These are phyloP conservation scores for Fusarium oligoseptatum DNA, from an alignment of 2,329 filamentous ascomycete genomes.

Conservation along the genomic window DNA sequence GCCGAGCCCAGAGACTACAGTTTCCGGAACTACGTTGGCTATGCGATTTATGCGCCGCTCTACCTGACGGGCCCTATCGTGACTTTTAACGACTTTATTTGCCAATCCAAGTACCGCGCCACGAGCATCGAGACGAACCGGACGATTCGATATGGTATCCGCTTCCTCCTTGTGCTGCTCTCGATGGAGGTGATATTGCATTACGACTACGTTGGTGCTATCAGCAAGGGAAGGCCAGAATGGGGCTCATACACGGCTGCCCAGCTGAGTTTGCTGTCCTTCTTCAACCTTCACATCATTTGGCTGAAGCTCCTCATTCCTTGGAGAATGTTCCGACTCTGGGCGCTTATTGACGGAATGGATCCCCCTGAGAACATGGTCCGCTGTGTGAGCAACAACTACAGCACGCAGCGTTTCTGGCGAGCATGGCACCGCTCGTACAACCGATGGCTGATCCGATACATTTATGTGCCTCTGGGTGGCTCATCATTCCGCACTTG, in stretches of 20 bases:
- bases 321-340: constrained; percentile 99
- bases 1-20: constrained; percentile 78
- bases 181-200: constrained; percentile 94
- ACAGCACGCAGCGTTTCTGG: constrained; percentile 92
- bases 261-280: constrained; percentile 90
- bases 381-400: constrained; percentile 95
- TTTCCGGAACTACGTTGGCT: constrained; percentile 90
- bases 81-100: constrained; percentile 98
- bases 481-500: constrained; percentile 69
- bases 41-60: constrained; percentile 90
- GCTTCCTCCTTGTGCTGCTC: constrained; percentile 84
- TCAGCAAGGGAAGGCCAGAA: constrained; percentile 81
- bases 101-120: constrained; percentile 81
- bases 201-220: constrained; percentile 93
- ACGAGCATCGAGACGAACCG: constrained; percentile 78
- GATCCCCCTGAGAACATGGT: constrained; percentile 99
- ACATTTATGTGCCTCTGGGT: constrained; percentile 93
- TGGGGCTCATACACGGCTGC: constrained; percentile 89
- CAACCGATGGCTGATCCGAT: constrained; percentile 94
- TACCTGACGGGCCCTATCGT: constrained; percentile 94
- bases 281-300: constrained; percentile 96
- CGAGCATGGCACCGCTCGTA: constrained; percentile 95
- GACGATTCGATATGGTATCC: constrained; percentile 84
- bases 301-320: constrained; percentile 98
- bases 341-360: constrained; percentile 89